phyloP scores from a whole-genome alignment of 129 eudicot genomes.

The Saposhnikovia divaricata region DNA sequence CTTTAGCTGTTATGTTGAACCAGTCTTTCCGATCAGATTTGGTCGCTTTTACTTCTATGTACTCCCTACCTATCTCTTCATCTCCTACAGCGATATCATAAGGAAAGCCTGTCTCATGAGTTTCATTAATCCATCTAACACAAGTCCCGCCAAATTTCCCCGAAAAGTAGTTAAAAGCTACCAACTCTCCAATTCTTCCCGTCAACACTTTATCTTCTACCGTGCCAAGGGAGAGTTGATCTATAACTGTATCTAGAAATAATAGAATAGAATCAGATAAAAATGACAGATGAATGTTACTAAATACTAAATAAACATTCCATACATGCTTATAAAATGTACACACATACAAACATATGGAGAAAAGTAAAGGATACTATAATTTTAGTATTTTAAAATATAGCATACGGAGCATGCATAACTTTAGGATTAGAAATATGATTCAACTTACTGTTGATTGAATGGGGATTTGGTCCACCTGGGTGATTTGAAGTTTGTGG shows the following conservation, averaged over 20 bases:
- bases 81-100: constrained; percentile 55
- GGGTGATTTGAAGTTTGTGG: constrained; percentile 27
- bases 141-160: constrained; percentile 23
- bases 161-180: constrained; percentile 48
- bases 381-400: background rate
- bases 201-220: constrained; percentile 43
- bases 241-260: constrained; percentile 12
- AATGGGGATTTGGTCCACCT: constrained; percentile 12
- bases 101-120: constrained; percentile 66
- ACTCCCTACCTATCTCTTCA: constrained; percentile 38
- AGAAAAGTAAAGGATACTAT: background rate
- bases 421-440: background rate
- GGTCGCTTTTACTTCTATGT: constrained; percentile 85
- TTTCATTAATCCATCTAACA: constrained; percentile 77
- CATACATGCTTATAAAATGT: background rate
- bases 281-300: background rate
- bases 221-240: constrained; percentile 24
- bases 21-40: constrained; percentile 53
- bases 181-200: constrained; percentile 70
- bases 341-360: background rate
- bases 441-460: constrained; percentile 45
- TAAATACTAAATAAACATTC: background rate
- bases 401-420: background rate
- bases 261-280: background rate
- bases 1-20: constrained; percentile 60